Evolutionary conservation across 73 alveolate species (phyloP).

Genomic region (Tetrahymena elliotti): DNA sequence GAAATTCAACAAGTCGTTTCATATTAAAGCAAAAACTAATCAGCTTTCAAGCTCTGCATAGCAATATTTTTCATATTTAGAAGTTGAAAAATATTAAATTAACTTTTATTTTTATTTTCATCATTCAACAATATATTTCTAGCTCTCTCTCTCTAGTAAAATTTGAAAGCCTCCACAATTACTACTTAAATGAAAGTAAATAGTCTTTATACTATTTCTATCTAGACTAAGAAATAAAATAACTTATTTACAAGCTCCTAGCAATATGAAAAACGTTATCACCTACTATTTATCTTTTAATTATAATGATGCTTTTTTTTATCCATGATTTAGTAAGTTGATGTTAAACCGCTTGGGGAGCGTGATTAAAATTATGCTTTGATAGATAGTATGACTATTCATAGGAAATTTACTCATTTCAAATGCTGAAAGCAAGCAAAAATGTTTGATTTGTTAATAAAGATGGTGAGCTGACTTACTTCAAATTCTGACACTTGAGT

Average conservation of each 20-base stretch:
- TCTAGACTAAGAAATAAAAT: too few species aligned
- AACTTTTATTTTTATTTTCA: neutral
- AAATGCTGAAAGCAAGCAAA: too few species aligned
- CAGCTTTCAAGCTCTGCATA: neutral
- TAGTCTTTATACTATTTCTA: neutral
- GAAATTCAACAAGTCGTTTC: neutral
- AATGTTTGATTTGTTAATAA: too few species aligned
- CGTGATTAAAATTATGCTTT: too few species aligned
- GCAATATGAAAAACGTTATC: neutral
- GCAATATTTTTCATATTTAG: too few species aligned
- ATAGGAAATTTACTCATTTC: too few species aligned
- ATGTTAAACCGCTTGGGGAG: too few species aligned
- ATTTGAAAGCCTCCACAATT: too few species aligned
- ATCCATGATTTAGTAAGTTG: too few species aligned
- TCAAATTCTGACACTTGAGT: neutral
- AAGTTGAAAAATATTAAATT: too few species aligned
- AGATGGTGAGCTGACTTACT: neutral
- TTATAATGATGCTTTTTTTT: neutral
- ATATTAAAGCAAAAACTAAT: neutral
- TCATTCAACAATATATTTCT: neutral
- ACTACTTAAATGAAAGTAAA: neutral
- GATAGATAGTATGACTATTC: too few species aligned
- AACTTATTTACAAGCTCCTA: too few species aligned
- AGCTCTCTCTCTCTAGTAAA: neutral
- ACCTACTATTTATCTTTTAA: neutral